Evolutionary conservation across 805 yeast genomes (phyloP).

Genomic region (Wickerhamiella cacticola): DNA sequence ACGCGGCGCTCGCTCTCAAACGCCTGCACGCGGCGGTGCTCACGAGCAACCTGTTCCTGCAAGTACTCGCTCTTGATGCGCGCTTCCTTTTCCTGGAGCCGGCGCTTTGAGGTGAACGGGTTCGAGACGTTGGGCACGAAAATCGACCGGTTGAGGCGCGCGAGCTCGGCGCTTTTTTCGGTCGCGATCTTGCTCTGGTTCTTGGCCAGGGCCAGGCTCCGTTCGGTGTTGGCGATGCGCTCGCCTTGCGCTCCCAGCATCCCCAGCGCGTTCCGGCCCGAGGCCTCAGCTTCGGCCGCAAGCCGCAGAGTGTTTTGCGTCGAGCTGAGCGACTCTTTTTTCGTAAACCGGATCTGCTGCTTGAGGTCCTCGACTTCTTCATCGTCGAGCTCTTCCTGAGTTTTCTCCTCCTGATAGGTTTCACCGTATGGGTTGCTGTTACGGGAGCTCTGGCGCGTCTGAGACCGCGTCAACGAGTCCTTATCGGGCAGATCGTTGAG

Average conservation of each 20-base stretch:
- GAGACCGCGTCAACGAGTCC: background rate
- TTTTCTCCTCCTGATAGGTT: background rate
- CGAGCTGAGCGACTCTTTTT: slow-evolving; percentile 75
- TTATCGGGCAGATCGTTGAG: slow-evolving; percentile 10
- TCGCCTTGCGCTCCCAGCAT: slow-evolving; percentile 92
- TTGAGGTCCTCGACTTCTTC: slow-evolving; percentile 82
- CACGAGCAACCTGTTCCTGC: slow-evolving; percentile 50
- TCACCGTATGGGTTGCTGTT: slow-evolving; percentile 4
- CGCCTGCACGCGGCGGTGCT: slow-evolving; percentile 46
- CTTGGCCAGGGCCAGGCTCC: slow-evolving; percentile 60
- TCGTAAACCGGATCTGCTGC: slow-evolving; percentile 68
- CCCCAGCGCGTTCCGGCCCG: slow-evolving; percentile 75
- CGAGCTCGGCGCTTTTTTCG: slow-evolving; percentile 66
- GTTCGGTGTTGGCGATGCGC: slow-evolving; percentile 66
- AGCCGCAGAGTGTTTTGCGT: slow-evolving; percentile 70
- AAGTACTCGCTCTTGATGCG: slow-evolving; percentile 49
- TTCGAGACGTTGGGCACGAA: slow-evolving; percentile 70
- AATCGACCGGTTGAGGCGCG: slow-evolving; percentile 66
- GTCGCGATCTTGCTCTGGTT: slow-evolving; percentile 75
- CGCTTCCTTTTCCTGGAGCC: slow-evolving; percentile 63
- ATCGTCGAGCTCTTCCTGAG: slow-evolving; percentile 38
- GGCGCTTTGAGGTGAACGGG: slow-evolving; percentile 76
- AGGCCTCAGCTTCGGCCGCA: slow-evolving; percentile 59
- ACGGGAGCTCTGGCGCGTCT: background rate
- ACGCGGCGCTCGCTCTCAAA: slow-evolving; percentile 58